A percentile compares a stretch with the other conserved stretches of the same genome.
phyloP scores from a whole-genome alignment of 345 rosid species.

The Garcia nutans region DNA sequence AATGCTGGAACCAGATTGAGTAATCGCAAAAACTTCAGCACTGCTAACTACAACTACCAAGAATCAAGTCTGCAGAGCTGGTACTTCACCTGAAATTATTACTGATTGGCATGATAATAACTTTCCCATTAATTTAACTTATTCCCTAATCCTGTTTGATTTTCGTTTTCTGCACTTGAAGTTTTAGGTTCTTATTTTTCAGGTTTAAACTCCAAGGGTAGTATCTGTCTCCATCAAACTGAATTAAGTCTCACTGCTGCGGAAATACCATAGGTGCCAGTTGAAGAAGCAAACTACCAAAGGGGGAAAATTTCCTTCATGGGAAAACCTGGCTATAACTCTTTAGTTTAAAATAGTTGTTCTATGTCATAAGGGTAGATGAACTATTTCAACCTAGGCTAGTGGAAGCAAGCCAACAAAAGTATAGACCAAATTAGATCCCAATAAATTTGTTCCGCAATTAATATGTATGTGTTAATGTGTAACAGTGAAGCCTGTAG shows the following conservation, averaged over 20 bases:
- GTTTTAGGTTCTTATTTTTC: background rate
- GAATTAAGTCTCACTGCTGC: background rate
- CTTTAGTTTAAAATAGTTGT: too few species aligned
- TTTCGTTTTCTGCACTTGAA: background rate
- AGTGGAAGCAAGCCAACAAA: background rate
- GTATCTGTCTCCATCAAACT: background rate
- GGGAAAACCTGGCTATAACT: too few species aligned
- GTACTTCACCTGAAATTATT: background rate
- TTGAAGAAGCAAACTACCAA: background rate
- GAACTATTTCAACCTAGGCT: background rate
- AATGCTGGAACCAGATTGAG: background rate
- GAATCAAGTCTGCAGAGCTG: background rate
- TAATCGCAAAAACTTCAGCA: background rate
- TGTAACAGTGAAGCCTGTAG: background rate
- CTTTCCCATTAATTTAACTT: background rate
- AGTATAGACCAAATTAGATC: background rate
- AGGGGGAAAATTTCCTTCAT: too few species aligned
- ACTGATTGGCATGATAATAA: background rate
- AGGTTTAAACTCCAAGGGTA: background rate
- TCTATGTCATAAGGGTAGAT: too few species aligned
- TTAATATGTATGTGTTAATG: too few species aligned
- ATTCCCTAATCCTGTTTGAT: background rate
- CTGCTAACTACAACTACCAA: background rate
- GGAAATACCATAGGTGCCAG: background rate
- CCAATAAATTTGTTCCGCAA: background rate